Conservation (phyloP, 352 stramenopile species). For the Pythium graminicola region DNA sequence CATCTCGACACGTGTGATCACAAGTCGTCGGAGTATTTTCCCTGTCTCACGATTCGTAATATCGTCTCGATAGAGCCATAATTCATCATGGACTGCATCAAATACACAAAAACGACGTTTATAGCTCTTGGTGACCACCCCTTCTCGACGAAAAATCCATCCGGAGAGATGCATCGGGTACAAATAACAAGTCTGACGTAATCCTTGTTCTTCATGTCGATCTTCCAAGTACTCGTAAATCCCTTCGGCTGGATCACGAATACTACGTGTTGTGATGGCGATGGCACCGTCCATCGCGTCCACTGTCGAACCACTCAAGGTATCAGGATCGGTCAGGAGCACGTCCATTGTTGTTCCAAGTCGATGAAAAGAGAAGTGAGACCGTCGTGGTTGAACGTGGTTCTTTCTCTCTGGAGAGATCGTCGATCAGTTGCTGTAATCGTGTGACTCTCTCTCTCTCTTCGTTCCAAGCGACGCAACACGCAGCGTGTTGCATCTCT, state of each 20-base stretch:
- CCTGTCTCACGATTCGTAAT: conserved; percentile 28
- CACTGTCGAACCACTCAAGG: not conserved
- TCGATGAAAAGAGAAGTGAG: no score
- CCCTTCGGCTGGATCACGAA: conserved; percentile 42
- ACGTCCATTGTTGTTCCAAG: no score
- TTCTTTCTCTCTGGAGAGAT: no score
- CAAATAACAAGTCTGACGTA: conserved; percentile 15
- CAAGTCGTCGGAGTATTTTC: conserved; percentile 31
- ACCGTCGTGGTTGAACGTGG: no score
- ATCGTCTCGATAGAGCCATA: conserved; percentile 44
- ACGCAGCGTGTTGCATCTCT: no score
- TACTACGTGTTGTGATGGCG: conserved; percentile 31
- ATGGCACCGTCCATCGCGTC: conserved; percentile 12
- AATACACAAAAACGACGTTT: conserved; percentile 58
- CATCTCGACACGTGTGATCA: conserved; percentile 44
- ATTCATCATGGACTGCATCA: conserved; percentile 27
- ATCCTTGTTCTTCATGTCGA: conserved; percentile 26
- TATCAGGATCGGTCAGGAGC: not conserved
- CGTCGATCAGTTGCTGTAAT: no score
- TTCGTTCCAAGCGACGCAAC: no score
- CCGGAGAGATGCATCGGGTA: conserved; percentile 36
- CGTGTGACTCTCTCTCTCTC: no score
- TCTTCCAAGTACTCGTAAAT: conserved; percentile 64
- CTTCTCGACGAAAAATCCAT: conserved; percentile 54
- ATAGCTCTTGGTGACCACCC: conserved; percentile 33